phyloP scores from a whole-genome alignment of 768 basidiomycete genomes.

The Pleurotus citrinopileatus region DNA sequence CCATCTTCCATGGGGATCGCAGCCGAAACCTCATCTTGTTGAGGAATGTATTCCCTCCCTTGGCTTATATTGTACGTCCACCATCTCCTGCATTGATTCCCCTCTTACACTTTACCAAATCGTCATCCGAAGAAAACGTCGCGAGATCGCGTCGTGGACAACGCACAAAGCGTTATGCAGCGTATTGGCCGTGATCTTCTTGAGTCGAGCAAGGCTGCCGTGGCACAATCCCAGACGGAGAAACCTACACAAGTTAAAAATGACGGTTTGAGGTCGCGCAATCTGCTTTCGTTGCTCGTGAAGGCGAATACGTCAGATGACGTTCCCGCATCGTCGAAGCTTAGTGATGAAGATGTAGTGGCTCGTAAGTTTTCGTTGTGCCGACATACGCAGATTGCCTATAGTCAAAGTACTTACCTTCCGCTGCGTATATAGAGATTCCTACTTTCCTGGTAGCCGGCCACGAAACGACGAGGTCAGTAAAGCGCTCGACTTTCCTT shows the following conservation, averaged over 20 bases:
- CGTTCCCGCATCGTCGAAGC: conserved; percentile 36
- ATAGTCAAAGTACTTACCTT: background rate
- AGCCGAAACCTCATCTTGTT: conserved; percentile 26
- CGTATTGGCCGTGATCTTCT: conserved; percentile 42
- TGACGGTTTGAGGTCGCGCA: conserved; percentile 30
- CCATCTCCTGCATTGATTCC: background rate
- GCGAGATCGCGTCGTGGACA: conserved; percentile 12
- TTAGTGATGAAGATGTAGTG: conserved; percentile 50
- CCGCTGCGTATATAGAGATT: conserved; percentile 34
- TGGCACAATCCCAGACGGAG: conserved; percentile 11
- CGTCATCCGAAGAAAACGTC: conserved; percentile 13
- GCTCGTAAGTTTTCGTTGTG: conserved; percentile 25
- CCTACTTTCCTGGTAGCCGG: conserved; percentile 44
- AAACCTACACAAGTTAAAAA: conserved; percentile 14
- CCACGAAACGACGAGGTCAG: conserved; percentile 38
- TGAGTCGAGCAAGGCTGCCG: conserved; percentile 36
- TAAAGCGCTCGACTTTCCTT: background rate
- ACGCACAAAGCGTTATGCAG: conserved; percentile 32
- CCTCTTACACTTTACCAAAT: background rate
- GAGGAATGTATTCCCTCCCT: conserved; percentile 27
- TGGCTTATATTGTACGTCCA: conserved; percentile 30
- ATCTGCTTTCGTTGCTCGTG: conserved; percentile 43
- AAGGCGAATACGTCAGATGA: conserved; percentile 50
- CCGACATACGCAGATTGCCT: background rate
- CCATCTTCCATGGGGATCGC: conserved; percentile 40